phyloP scores from a whole-genome alignment of 805 yeast species.

The Starmerella apicola region DNA sequence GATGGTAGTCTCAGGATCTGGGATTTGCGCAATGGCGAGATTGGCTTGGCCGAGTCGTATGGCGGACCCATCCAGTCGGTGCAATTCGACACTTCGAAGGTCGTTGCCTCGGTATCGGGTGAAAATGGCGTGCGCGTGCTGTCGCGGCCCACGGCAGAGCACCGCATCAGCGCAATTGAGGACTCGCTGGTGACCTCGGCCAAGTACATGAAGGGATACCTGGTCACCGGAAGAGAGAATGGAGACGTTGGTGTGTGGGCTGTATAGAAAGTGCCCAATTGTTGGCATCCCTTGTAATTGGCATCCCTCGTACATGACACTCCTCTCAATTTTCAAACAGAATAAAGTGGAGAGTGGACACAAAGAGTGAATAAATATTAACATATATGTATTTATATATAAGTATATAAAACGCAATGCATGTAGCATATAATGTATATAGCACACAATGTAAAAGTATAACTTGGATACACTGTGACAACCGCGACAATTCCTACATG shows the following conservation, averaged over 20 bases:
- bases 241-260: constrained; percentile 63
- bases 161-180: constrained; percentile 42
- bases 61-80: constrained; percentile 43
- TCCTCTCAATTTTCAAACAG: no score
- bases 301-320: no score
- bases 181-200: constrained; percentile 32
- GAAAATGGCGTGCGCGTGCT: constrained; percentile 43
- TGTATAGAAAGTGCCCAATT: constrained; percentile 8
- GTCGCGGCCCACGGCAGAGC: constrained; percentile 42
- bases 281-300: no score
- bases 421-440: no score
- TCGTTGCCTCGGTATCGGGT: constrained; percentile 39
- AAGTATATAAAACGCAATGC: no score
- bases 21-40: constrained; percentile 60
- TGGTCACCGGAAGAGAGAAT: constrained; percentile 49
- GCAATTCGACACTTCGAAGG: constrained; percentile 46
- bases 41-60: constrained; percentile 49
- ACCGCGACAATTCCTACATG: no score
- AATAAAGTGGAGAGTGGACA: no score
- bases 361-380: no score
- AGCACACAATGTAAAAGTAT: no score
- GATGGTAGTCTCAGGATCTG: constrained; percentile 57
- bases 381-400: no score
- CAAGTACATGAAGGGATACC: constrained; percentile 49
- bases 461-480: no score